These are phyloP conservation scores for Brassica rapa DNA, from an alignment of 345 rosid genomes.

Conservation along the genomic window DNA sequence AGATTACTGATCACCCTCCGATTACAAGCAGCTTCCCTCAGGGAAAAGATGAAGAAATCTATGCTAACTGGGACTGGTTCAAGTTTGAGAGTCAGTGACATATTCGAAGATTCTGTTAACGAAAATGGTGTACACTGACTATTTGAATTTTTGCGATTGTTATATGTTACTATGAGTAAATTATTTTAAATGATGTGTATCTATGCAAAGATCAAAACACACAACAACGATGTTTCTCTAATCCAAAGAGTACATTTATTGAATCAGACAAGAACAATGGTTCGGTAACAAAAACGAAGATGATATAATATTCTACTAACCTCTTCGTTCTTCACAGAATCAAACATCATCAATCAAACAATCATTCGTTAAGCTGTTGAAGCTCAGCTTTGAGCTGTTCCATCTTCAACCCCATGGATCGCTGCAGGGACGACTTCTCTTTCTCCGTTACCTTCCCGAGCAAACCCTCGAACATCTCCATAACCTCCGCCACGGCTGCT, in stretches of 20 bases:
- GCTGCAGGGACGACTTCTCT: conserved; percentile 60
- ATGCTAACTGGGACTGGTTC: conserved; percentile 95
- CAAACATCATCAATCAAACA: background rate
- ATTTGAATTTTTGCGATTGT: conserved; percentile 16
- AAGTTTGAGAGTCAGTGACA: conserved; percentile 56
- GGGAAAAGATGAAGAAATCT: conserved; percentile 54
- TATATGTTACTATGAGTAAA: conserved; percentile 27
- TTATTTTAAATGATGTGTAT: background rate
- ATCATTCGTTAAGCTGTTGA: conserved; percentile 73
- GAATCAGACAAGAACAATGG: conserved; percentile 8
- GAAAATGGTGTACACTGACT: conserved; percentile 17
- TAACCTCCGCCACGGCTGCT: conserved; percentile 65
- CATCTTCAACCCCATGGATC: conserved; percentile 97
- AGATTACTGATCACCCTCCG: conserved; percentile 40
- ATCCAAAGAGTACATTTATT: conserved; percentile 21
- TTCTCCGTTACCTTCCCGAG: conserved; percentile 60
- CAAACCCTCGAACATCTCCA: conserved; percentile 64
- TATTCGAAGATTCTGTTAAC: background rate
- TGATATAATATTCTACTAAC: conserved; percentile 2
- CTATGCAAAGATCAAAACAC: conserved; percentile 22
- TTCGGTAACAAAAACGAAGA: background rate
- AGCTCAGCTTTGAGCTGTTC: conserved; percentile 97
- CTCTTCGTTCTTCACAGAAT: conserved; percentile 11
- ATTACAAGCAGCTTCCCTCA: conserved; percentile 43
- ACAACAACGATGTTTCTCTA: background rate